Evolutionary conservation across 352 stramenopile species (phyloP), one percentile per base, ranked within the genome.

Genomic region (Phytophthora ramorum): DNA sequence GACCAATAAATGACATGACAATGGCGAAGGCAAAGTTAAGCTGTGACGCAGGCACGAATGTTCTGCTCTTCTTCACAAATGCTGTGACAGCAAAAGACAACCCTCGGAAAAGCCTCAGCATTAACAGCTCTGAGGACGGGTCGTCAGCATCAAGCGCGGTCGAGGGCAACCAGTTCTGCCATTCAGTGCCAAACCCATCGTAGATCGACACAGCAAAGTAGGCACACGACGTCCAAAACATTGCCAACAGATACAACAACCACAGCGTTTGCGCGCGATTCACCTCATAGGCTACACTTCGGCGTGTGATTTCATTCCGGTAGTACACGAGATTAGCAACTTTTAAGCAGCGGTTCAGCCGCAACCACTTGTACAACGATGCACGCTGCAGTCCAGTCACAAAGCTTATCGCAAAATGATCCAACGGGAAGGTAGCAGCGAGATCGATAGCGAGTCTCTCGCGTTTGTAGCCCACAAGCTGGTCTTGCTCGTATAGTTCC

Each of bases 141-240:
- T 85, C 54, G 7, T 68, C 69, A 0, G 63, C 32, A 14, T 69
- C 55, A 24, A 90, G 76, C 19, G 66, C 49, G 10, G 62, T 30
- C 0, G 68, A 64, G 0, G 81, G 81, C 10, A 86, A 52, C 81
- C 81, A 90, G 16, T 77, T 76, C 30, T 88, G 79, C 81, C 79
- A 90, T 12, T 75, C 48, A 0, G 62, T 64, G 8, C 79, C 79
- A 48, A 89, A 89, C 1, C 76, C 76, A 34, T 85, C 78, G 32
- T 77, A 69, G 41, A 85, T 88, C 0, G 80, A 72, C n/a, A 89
- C 73, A 3, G 71, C 78, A 55, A 89, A 85, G 24, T 91, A 89
- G 10, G 77, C 69, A 41, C 82, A 91, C 3, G 79, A 87, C 0
- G 70, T 85, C 79, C 79, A 91, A 54, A 83, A 91, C 56, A 91